Conservation (phyloP, 1,284 basidiomycete species). For the Cryptococcus depauperatus region DNA sequence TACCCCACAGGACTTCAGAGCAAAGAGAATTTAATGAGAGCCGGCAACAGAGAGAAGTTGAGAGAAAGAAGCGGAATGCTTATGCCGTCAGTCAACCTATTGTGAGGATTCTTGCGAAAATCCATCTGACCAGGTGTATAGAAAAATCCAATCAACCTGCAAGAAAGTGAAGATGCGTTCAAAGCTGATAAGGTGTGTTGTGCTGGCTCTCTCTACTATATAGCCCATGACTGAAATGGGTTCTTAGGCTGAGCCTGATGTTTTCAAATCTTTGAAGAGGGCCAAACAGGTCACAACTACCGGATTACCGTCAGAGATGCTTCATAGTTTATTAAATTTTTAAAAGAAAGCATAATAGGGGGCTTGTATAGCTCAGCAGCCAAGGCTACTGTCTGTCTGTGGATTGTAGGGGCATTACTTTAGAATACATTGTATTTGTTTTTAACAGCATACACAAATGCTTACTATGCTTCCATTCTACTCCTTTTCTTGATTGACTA, state of each 20-base stretch:
- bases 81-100: slow-evolving; percentile 3
- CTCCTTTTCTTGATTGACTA: slow-evolving; percentile 1
- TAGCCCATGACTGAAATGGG: not conserved
- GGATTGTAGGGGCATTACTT: not conserved
- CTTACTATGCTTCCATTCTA: not conserved
- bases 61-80: slow-evolving; percentile 1
- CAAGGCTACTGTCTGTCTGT: not conserved
- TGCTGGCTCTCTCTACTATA: not conserved
- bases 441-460: not conserved
- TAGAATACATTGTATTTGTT: not conserved
- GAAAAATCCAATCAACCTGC: slow-evolving; percentile 2
- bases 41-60: not conserved
- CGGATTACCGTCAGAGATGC: not conserved
- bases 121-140: not conserved
- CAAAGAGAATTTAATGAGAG: slow-evolving; percentile 1
- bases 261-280: not conserved
- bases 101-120: not conserved
- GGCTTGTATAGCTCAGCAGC: not conserved
- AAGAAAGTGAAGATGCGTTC: slow-evolving; percentile 5
- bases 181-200: not conserved
- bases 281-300: not conserved
- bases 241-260: too few relatives aligned
- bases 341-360: not conserved
- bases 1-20: not conserved
- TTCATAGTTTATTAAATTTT: not conserved